phyloP scores from a whole-genome alignment of 257 asterid genomes.

The Solanum chmielewskii region DNA sequence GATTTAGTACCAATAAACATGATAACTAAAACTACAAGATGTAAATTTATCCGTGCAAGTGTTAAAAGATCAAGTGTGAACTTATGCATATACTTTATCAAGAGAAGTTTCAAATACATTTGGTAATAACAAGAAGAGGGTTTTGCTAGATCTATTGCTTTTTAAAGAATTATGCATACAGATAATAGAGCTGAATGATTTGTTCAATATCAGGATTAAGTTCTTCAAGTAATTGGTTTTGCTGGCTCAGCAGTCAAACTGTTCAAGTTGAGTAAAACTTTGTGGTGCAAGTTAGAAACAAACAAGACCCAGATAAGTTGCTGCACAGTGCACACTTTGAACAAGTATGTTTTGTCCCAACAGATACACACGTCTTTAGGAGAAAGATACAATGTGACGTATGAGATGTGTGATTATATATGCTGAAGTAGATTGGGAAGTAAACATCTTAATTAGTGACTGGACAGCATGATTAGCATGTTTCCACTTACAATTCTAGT shows the following conservation, averaged over 20 bases:
- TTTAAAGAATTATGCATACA: background rate
- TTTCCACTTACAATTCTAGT: background rate
- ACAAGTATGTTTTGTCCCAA: background rate
- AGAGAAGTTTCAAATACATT: background rate
- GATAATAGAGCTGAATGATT: background rate
- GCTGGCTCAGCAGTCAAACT: background rate
- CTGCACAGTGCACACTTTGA: background rate
- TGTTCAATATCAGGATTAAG: background rate
- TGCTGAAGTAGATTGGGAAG: background rate
- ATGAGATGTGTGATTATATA: background rate
- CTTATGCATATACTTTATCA: background rate
- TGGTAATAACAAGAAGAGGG: background rate
- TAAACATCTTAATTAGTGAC: background rate
- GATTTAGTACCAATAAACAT: background rate
- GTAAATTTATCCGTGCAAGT: background rate
- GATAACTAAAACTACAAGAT: background rate
- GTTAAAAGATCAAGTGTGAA: background rate
- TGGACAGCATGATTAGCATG: background rate
- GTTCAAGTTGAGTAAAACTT: background rate
- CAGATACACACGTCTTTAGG: background rate
- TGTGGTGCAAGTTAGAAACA: background rate
- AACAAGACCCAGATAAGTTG: background rate
- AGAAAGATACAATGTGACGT: background rate
- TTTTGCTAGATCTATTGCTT: background rate
- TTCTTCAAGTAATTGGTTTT: background rate